Conservation (phyloP, 2,329 filamentous ascomycete genomes). For the Amphichorda felina region DNA sequence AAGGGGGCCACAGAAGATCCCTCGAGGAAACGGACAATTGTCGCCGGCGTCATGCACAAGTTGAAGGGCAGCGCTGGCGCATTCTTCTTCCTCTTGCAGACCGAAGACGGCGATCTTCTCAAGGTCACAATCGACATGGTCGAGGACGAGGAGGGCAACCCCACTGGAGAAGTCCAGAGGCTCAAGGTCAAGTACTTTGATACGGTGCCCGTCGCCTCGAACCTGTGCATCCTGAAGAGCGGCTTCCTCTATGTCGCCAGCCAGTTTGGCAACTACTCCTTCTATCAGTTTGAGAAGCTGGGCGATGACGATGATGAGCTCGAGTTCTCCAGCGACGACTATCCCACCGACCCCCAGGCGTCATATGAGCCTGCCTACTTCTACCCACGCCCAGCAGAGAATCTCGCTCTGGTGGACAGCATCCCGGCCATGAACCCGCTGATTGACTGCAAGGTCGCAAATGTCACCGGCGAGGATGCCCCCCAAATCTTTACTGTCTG, state of each 20-base stretch:
- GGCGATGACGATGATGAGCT: conserved; percentile 89
- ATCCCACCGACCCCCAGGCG: conserved; percentile 61
- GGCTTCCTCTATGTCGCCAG: conserved; percentile 89
- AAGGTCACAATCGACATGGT: conserved; percentile 90
- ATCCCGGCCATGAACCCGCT: conserved; percentile 85
- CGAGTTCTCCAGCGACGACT: conserved; percentile 76
- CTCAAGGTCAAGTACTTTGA: conserved; percentile 98
- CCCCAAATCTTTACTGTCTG: conserved; percentile 93
- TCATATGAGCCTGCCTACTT: conserved; percentile 76
- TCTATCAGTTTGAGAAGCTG: conserved; percentile 96
- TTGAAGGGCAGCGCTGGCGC: conserved; percentile 71
- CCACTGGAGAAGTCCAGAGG: conserved; percentile 68
- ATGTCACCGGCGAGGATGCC: conserved; percentile 82
- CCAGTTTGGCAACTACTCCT: conserved; percentile 85
- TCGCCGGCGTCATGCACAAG: conserved; percentile 93
- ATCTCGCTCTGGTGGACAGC: conserved; percentile 73
- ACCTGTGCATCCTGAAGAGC: conserved; percentile 85
- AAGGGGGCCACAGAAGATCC: conserved; percentile 86
- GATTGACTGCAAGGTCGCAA: conserved; percentile 83
- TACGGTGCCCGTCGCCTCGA: conserved; percentile 80
- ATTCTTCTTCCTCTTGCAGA: conserved; percentile 95
- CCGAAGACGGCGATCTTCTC: conserved; percentile 96
- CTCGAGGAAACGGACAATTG: conserved; percentile 75
- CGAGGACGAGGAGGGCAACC: conserved; percentile 65
- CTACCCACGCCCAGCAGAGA: conserved; percentile 65